Evolutionary conservation across 768 basidiomycete genomes (phyloP).

Genomic region (Pleurotus tuoliensis): DNA sequence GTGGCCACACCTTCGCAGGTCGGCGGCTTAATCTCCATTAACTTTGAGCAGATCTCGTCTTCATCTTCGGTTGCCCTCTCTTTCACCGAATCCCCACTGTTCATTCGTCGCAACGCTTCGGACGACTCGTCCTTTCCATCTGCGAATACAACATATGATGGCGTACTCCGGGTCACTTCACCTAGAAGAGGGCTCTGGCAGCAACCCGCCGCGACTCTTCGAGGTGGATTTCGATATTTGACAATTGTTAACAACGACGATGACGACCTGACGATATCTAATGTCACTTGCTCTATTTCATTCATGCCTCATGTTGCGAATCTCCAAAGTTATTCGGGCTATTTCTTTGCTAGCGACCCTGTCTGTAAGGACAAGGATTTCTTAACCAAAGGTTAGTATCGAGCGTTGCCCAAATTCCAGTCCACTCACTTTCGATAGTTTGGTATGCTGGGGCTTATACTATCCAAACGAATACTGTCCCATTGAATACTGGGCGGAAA

Average conservation of each 20-base stretch:
- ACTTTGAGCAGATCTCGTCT: conserved; percentile 29
- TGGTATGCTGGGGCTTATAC: conserved; percentile 65
- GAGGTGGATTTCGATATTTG: conserved; percentile 53
- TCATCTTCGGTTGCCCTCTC: conserved; percentile 42
- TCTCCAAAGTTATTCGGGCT: conserved; percentile 46
- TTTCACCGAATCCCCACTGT: conserved; percentile 54
- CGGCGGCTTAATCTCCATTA: conserved; percentile 49
- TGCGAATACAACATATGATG: conserved; percentile 36
- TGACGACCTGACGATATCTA: conserved; percentile 36
- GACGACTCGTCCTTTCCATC: conserved; percentile 52
- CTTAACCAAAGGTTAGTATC: conserved; percentile 39
- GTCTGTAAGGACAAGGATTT: conserved; percentile 42
- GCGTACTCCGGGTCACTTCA: conserved; percentile 34
- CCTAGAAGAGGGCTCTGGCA: conserved; percentile 41
- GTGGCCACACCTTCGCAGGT: conserved; percentile 28
- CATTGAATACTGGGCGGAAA: conserved; percentile 45
- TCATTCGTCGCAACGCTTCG: conserved; percentile 48
- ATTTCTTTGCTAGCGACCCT: conserved; percentile 46
- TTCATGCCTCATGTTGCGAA: conserved; percentile 52
- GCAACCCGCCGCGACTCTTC: conserved; percentile 38
- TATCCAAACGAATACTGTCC: conserved; percentile 53
- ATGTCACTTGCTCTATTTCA: conserved; percentile 46
- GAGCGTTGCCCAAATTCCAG: not conserved
- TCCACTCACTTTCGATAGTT: conserved; percentile 23
- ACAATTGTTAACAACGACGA: conserved; percentile 38